These are phyloP conservation scores for Tribonema minus DNA, from an alignment of 108 stramenopile species.

Conservation along the genomic window DNA sequence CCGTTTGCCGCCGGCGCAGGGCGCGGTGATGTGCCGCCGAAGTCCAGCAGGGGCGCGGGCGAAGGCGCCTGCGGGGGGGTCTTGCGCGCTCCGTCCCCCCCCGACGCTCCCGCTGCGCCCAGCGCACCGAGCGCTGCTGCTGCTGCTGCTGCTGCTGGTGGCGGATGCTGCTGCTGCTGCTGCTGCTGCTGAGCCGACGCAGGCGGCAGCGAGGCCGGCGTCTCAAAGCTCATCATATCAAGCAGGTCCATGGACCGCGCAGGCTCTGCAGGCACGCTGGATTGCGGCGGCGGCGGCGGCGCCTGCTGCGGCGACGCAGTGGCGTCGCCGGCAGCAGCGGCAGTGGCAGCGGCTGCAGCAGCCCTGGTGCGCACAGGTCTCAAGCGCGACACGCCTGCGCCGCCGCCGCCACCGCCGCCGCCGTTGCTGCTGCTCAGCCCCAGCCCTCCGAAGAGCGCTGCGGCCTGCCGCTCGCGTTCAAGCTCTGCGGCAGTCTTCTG, in stretches of 20 bases:
- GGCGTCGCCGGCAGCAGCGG: not conserved
- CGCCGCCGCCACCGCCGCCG: not conserved
- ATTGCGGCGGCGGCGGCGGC: slow-evolving; percentile 45
- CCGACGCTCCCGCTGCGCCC: not conserved
- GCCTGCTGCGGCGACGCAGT: not conserved
- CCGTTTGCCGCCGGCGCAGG: not conserved
- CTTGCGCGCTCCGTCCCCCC: not conserved
- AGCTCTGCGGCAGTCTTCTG: not conserved
- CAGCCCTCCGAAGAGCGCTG: too few relatives aligned
- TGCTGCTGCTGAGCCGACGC: slow-evolving; percentile 37
- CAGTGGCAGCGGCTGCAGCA: not conserved
- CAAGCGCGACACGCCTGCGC: not conserved
- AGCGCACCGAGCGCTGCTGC: not conserved
- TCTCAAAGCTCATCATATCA: slow-evolving; percentile 56
- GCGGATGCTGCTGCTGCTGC: slow-evolving; percentile 46
- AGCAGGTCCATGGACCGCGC: slow-evolving; percentile 69
- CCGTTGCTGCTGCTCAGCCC: too few relatives aligned
- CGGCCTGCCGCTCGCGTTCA: too few relatives aligned
- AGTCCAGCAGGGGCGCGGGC: not conserved
- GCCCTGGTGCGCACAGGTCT: too few relatives aligned
- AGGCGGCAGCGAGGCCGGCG: not conserved
- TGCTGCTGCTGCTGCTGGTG: slow-evolving; percentile 35
- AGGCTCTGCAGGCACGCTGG: slow-evolving; percentile 56
- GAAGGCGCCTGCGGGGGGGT: not conserved
- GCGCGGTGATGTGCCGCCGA: not conserved